Evolutionary conservation across 768 basidiomycete genomes (phyloP).

Genomic region (Suillus fuscotomentosus): DNA sequence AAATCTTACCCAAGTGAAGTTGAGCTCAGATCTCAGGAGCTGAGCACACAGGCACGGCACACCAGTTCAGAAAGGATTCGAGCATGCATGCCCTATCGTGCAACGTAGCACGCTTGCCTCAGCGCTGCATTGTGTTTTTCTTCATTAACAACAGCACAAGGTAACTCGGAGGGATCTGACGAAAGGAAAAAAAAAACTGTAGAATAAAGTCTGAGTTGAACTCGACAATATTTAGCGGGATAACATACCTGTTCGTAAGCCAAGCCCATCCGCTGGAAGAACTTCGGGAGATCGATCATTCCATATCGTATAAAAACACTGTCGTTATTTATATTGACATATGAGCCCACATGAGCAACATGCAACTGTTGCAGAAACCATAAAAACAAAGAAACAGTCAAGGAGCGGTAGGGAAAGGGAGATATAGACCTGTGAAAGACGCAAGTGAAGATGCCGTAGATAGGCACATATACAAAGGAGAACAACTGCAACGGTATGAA

Average conservation of each 20-base stretch:
- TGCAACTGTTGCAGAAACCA: background rate
- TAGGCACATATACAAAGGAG: constrained; percentile 13
- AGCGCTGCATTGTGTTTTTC: background rate
- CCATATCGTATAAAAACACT: background rate
- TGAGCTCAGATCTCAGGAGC: too few species aligned
- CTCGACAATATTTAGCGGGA: background rate
- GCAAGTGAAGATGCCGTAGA: constrained; percentile 7
- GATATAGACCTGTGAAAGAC: constrained; percentile 10
- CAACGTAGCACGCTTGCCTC: background rate
- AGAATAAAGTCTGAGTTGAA: background rate
- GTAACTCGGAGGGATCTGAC: background rate
- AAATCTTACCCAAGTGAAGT: background rate
- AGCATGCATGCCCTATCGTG: background rate
- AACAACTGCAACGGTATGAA: constrained; percentile 15
- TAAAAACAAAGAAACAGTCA: constrained; percentile 11
- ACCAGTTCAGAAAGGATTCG: background rate
- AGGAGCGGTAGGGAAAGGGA: background rate
- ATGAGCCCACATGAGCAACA: constrained; percentile 16
- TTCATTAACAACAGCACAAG: background rate
- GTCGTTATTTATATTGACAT: background rate
- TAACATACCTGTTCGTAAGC: background rate
- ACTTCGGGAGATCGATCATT: background rate
- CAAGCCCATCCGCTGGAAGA: background rate
- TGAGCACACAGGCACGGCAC: background rate
- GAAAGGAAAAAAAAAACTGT: background rate